phyloP scores from a whole-genome alignment of 768 basidiomycete species.

The Piloderma croceum region DNA sequence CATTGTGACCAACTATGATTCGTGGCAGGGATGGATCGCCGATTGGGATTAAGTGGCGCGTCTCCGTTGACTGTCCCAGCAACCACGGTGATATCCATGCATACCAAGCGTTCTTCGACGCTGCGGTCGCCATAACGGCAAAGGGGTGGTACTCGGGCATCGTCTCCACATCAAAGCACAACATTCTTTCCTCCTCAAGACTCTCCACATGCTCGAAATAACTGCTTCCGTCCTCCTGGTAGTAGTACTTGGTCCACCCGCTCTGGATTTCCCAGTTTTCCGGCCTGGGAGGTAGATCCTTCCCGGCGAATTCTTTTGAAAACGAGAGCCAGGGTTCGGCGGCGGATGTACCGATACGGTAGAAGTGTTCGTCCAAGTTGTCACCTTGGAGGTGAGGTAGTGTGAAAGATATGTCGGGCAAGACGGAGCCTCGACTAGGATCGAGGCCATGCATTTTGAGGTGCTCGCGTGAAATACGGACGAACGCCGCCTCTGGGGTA shows the following conservation, averaged over 20 bases:
- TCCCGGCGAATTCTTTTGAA: conserved; percentile 50
- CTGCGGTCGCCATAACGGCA: conserved; percentile 86
- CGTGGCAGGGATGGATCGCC: conserved; percentile 50
- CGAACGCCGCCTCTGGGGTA: conserved; percentile 49
- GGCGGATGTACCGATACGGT: conserved; percentile 60
- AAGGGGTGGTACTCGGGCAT: conserved; percentile 78
- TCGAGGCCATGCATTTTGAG: conserved; percentile 78
- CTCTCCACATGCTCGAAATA: conserved; percentile 67
- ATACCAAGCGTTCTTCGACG: conserved; percentile 83
- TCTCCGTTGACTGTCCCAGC: conserved; percentile 52
- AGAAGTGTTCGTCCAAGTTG: conserved; percentile 85
- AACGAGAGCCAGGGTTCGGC: conserved; percentile 77
- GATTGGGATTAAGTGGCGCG: conserved; percentile 67
- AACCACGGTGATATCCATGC: conserved; percentile 96
- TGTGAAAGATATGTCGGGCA: conserved; percentile 75
- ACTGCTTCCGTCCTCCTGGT: conserved; percentile 67
- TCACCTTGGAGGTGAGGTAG: conserved; percentile 80
- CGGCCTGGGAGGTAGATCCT: conserved; percentile 54
- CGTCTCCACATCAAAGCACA: conserved; percentile 93
- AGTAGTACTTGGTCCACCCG: conserved; percentile 88
- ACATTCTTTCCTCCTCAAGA: conserved; percentile 66
- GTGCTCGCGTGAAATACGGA: conserved; percentile 77
- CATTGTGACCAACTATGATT: conserved; percentile 88
- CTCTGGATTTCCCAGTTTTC: conserved; percentile 46
- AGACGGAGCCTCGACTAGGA: conserved; percentile 69